phyloP scores from a whole-genome alignment of 768 basidiomycete genomes.

The Phaeotremella skinneri region DNA sequence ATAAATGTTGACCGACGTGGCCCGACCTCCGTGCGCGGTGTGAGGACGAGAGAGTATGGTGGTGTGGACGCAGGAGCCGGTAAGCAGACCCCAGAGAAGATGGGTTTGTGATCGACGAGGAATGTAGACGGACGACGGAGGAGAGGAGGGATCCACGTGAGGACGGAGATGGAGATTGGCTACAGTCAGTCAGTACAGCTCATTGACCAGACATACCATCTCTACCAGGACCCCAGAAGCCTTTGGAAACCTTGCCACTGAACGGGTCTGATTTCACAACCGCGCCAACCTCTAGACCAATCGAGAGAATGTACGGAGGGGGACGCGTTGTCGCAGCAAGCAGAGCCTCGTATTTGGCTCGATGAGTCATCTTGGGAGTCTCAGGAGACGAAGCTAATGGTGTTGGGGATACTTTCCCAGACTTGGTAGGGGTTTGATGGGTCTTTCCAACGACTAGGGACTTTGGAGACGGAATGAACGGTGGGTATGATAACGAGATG shows the following conservation, averaged over 20 bases:
- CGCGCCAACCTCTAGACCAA: conserved; percentile 32
- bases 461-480: conserved; percentile 18
- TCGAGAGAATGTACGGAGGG: conserved; percentile 40
- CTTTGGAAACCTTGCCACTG: conserved; percentile 43
- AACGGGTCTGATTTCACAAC: conserved; percentile 44
- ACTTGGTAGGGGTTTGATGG: conserved; percentile 19
- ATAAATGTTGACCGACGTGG: conserved; percentile 31
- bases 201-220: conserved; percentile 20
- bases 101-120: conserved; percentile 27
- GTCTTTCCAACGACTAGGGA: conserved; percentile 22
- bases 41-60: conserved; percentile 30
- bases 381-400: not conserved
- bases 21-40: conserved; percentile 34
- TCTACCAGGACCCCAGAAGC: conserved; percentile 43
- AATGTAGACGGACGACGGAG: conserved; percentile 27
- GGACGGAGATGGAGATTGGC: conserved; percentile 43
- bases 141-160: conserved; percentile 18
- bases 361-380: conserved; percentile 35
- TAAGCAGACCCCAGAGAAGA: conserved; percentile 40
- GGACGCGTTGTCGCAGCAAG: conserved; percentile 37
- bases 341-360: conserved; percentile 43
- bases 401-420: not conserved
- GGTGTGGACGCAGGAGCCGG: conserved; percentile 39
- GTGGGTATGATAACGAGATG: conserved; percentile 45
- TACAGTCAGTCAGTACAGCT: conserved; percentile 6